Evolutionary conservation across 2,329 filamentous ascomycete genomes (phyloP).

Genomic region (Simplicillium sp.): DNA sequence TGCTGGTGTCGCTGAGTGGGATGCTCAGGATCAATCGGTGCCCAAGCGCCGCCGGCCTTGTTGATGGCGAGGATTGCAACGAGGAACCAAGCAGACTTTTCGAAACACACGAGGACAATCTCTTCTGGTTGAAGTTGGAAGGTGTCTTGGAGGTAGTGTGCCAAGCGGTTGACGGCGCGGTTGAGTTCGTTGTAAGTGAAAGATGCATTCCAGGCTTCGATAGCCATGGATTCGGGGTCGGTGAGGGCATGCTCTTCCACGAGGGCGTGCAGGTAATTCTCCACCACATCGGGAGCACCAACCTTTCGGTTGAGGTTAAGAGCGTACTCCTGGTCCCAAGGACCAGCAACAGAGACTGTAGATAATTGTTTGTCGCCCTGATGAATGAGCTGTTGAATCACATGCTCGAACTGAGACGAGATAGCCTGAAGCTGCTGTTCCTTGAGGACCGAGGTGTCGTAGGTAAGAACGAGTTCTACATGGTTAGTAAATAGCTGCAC

Average conservation of each 20-base stretch:
- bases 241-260: no score
- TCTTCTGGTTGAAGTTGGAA: constrained; percentile 2
- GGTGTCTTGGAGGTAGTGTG: neutral
- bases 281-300: no score
- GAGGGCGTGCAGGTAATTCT: no score
- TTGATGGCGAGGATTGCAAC: constrained; percentile 19
- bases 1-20: no score
- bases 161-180: neutral
- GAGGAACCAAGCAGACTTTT: constrained; percentile 16
- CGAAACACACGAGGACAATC: constrained; percentile 14
- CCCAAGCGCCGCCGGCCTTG: constrained; percentile 20
- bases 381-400: constrained; percentile 1
- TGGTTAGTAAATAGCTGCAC: neutral
- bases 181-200: constrained; percentile 11
- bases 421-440: neutral
- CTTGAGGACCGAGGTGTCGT: constrained; percentile 1
- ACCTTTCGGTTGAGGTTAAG: neutral
- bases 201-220: constrained; percentile 11
- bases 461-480: constrained; percentile 1
- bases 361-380: neutral
- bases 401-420: constrained; percentile 3
- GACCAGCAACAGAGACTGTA: neutral
- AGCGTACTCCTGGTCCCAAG: neutral
- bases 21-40: no score
- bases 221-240: no score